phyloP scores from a whole-genome alignment of 352 stramenopile species.

The Phytophthora palmivora region DNA sequence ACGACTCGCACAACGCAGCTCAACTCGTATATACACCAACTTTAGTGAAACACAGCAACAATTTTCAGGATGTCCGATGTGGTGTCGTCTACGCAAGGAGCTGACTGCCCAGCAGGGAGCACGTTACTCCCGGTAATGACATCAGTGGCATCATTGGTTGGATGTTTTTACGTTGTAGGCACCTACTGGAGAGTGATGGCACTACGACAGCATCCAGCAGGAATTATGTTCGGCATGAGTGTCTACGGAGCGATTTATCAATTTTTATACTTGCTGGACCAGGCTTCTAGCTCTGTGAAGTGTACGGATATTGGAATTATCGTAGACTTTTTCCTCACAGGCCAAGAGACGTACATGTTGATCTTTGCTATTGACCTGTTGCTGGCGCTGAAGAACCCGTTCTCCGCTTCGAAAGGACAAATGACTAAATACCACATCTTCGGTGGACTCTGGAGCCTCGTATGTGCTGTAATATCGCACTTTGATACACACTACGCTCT shows the following conservation, averaged over 20 bases:
- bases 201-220: constrained; percentile 79
- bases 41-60: neutral
- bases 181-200: constrained; percentile 74
- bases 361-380: constrained; percentile 89
- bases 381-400: constrained; percentile 86
- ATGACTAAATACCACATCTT: constrained; percentile 86
- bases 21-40: neutral
- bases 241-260: constrained; percentile 86
- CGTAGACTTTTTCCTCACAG: constrained; percentile 84
- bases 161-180: constrained; percentile 81
- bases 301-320: constrained; percentile 73
- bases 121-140: constrained; percentile 67
- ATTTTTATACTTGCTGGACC: constrained; percentile 76
- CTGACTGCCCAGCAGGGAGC: constrained; percentile 51
- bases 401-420: constrained; percentile 81
- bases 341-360: constrained; percentile 90
- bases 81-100: constrained; percentile 14
- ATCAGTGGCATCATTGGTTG: constrained; percentile 70
- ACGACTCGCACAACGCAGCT: neutral
- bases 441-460: constrained; percentile 72
- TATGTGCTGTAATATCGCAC: constrained; percentile 75
- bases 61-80: constrained; percentile 25
- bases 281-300: constrained; percentile 46
- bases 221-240: constrained; percentile 90
- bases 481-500: constrained; percentile 80